These are phyloP conservation scores for Ophiostoma piceae DNA, from an alignment of 2,329 filamentous ascomycete genomes.

Conservation along the genomic window DNA sequence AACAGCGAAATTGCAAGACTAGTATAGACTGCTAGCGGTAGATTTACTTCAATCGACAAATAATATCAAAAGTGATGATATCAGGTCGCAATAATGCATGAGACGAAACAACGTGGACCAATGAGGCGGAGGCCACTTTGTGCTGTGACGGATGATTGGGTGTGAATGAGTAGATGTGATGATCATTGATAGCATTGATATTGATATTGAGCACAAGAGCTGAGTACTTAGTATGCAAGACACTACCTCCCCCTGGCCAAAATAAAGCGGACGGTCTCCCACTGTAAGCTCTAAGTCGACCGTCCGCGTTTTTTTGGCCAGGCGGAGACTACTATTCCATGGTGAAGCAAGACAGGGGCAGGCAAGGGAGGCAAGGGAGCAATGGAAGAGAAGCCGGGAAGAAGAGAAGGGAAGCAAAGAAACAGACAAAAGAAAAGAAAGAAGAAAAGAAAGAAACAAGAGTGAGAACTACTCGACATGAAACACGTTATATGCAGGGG, in stretches of 20 bases:
- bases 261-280: too few relatives aligned
- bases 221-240: not conserved
- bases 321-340: not conserved
- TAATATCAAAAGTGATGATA: not conserved
- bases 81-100: not conserved
- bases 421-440: not conserved
- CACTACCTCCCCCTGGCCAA: too few relatives aligned
- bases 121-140: not conserved
- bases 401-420: not conserved
- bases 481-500: slow-evolving; percentile 9
- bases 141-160: not conserved
- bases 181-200: not conserved
- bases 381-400: not conserved
- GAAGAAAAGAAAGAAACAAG: not conserved
- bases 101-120: slow-evolving; percentile 16
- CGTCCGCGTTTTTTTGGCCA: too few relatives aligned
- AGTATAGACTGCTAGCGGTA: not conserved
- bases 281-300: too few relatives aligned
- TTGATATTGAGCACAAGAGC: not conserved
- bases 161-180: not conserved
- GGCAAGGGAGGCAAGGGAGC: not conserved
- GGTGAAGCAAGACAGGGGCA: not conserved
- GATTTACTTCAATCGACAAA: not conserved
- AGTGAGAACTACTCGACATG: not conserved
- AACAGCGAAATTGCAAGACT: not conserved